Evolutionary conservation across 495 filamentous ascomycete species (phyloP).

Genomic region (Trichoderma orchidacearum): DNA sequence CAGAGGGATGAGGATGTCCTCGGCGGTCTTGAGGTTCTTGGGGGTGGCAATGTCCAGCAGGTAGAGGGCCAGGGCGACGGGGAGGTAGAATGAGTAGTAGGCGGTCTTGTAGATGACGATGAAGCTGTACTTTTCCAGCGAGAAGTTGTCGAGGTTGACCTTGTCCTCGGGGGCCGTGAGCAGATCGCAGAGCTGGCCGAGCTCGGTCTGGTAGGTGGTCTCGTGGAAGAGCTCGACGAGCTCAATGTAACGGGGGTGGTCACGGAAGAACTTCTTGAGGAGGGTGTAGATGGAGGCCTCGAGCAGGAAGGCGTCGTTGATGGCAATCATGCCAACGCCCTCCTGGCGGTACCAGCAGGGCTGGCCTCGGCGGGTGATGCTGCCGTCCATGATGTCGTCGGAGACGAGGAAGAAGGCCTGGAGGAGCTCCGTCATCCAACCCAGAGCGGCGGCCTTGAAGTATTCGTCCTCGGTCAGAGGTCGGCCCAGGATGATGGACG

Average conservation of each 20-base stretch:
- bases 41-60: slow-evolving; percentile 68
- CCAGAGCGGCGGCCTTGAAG: slow-evolving; percentile 70
- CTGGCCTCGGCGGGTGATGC: slow-evolving; percentile 80
- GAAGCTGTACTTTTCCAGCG: slow-evolving; percentile 88
- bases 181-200: slow-evolving; percentile 87
- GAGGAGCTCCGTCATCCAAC: slow-evolving; percentile 94
- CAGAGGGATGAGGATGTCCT: slow-evolving; percentile 92
- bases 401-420: slow-evolving; percentile 98
- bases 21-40: slow-evolving; percentile 70
- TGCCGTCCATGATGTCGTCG: slow-evolving; percentile 96
- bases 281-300: slow-evolving; percentile 81
- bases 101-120: slow-evolving; percentile 99
- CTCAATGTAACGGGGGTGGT: slow-evolving; percentile 74
- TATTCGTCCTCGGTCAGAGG: slow-evolving; percentile 67
- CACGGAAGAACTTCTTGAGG: slow-evolving; percentile 83
- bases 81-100: slow-evolving; percentile 97
- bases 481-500: slow-evolving; percentile 59
- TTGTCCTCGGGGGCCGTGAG: slow-evolving; percentile 91
- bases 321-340: slow-evolving; percentile 82
- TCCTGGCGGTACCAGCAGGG: slow-evolving; percentile 92
- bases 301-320: slow-evolving; percentile 97
- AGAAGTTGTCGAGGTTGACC: slow-evolving; percentile 85
- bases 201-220: slow-evolving; percentile 79
- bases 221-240: slow-evolving; percentile 94
- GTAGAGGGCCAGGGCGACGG: slow-evolving; percentile 80